Evolutionary conservation across 805 yeast species (phyloP), one percentile per base, ranked within the genome.

Genomic region (Ogataea paradorogensis): DNA sequence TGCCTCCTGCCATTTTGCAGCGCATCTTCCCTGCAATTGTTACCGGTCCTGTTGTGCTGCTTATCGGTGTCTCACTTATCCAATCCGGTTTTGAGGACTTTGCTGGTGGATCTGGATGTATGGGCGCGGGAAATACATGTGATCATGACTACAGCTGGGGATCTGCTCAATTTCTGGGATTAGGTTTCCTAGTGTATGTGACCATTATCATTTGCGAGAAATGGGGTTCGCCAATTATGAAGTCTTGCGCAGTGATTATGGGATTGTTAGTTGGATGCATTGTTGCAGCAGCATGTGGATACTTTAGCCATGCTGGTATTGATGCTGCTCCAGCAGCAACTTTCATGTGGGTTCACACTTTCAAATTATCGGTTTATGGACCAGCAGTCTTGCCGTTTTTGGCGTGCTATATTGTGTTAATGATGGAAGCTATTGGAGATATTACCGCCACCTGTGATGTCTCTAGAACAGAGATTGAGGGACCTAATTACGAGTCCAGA

Each of bases 371-470:
- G 27, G 77, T 89, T 5, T 86, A 89, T 55, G 96, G 86, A 2
- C 96, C 96, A 1, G 78, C 83, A 2, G 93, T 89, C 5, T 66
- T 89, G 38, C 96, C 96, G 4, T 75, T 86, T 67, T 65, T 89
- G 42, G 95, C 96, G 1, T 83, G 88, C 33, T 89, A 80, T 59
- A 70, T 89, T 23, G 87, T 82, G 20, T 65, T 85, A 52, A 83
- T 86, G 78, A 87, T 88, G 88, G 96, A 90, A 68, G 84, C 95
- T 39, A 87, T 89, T 57, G 96, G 96, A 62, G 96, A 89, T 63
- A 83, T 89, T 58, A 87, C 96, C 23, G 96, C 96, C 25, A 86
- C 96, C 30, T 83, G 87, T 42, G 97, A 89, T 62, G 96, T 90
- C 15, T 85, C 95, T 7, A 71, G 95, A 52, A 67, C 83, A 46